Evolutionary conservation across 805 yeast genomes (phyloP), one percentile per base, ranked within the genome.

Genomic region (Pichia deserticola): DNA sequence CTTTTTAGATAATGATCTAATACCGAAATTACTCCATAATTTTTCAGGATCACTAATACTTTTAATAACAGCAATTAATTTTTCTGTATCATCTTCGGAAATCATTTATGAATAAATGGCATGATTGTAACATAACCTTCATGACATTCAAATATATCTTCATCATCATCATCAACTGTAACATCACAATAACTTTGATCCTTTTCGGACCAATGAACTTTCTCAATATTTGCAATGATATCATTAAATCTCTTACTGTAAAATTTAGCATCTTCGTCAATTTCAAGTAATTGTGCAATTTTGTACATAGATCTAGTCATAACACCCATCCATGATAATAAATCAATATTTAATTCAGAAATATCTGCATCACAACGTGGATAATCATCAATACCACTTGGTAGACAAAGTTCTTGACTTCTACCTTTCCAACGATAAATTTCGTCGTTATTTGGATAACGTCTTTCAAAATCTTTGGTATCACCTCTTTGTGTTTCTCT

Each of bases 401-500:
- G 93, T 47, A 92, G 72, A 63, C 96, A 86, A 60, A 88, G 97
- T 4, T 82, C 77, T 25, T 74, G 70, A 0, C 97, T 86, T 56
- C 98, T 79, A 5, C 98, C 99, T 51, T 89, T 77, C 99, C 99
- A 93, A 63, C 96, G 75, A 64, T 85, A 93, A 0, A 82, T 86
- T 62, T 89, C 96, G 7, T 64, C 61, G 4, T 54, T 47, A 5
- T 83, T 74, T 25, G 73, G 68, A 20, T 74, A 68, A 9, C 71
- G 69, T 55, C 95, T 74, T 36, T 78, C 90, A 66, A 86, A 86
- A 50, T 84, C 90, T 10, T 76, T 81, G 10, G 79, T 62, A 53
- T 77, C 82, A 3, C 97, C 98, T 40, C 67, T 69, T 64, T 93
- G 99, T 1, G 96, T 83, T 36, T 69, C 66, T 54, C 92, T 76